Conservation (phyloP, 345 rosid genomes). For the Eucalyptus dawsonii region DNA sequence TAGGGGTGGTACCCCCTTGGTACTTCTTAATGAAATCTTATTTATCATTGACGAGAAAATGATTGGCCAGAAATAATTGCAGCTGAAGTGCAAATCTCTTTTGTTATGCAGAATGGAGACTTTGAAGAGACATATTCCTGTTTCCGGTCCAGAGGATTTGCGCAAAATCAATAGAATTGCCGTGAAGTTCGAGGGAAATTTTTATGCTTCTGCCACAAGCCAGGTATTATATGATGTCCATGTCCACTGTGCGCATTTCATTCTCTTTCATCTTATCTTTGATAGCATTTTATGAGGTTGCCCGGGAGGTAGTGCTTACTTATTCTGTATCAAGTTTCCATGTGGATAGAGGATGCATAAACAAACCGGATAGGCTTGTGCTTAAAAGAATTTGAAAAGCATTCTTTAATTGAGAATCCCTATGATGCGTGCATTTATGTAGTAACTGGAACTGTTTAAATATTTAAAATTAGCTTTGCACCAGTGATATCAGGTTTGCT, state of each 20-base stretch:
- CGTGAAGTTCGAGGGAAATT: conserved; percentile 64
- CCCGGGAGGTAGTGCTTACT: neutral
- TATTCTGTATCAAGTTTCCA: neutral
- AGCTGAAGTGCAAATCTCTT: neutral
- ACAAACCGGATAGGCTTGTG: neutral
- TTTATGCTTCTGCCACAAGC: conserved; percentile 41
- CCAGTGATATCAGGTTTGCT: neutral
- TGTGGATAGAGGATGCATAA: neutral
- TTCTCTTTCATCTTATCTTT: neutral
- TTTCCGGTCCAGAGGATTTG: conserved; percentile 54
- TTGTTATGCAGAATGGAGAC: conserved; percentile 46
- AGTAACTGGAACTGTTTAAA: too few species aligned
- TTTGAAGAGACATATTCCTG: conserved; percentile 45
- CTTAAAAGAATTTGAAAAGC: accelerated
- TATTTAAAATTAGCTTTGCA: neutral
- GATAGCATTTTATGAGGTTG: neutral
- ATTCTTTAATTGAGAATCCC: accelerated
- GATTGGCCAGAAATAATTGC: neutral
- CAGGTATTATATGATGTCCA: conserved; percentile 29
- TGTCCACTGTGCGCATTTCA: accelerated
- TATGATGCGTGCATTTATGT: too few species aligned
- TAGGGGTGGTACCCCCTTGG: neutral
- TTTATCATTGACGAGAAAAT: neutral
- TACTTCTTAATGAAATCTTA: neutral
- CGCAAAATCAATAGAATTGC: conserved; percentile 52